A percentile compares a stretch with the other conserved stretches of the same genome.
phyloP scores from a whole-genome alignment of 225 moss, liverwort and hornwort genomes.

The Sphagnum contortum region DNA sequence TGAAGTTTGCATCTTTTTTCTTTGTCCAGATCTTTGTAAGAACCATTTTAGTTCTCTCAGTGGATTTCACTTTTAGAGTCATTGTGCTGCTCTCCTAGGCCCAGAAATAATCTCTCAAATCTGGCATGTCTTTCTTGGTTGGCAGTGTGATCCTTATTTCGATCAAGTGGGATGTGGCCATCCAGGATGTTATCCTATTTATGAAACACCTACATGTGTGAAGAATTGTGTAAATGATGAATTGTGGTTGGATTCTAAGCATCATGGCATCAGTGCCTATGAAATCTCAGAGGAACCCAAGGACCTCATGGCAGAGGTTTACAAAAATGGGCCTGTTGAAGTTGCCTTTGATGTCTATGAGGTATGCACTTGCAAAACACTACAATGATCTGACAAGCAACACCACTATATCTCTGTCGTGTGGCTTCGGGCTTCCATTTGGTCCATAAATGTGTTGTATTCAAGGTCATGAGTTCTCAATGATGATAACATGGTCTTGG shows the following conservation, averaged over 20 bases:
- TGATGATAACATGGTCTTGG: no score
- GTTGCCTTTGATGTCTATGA: conserved; percentile 75
- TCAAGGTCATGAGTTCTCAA: no score
- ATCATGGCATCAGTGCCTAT: conserved; percentile 70
- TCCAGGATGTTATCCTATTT: conserved; percentile 71
- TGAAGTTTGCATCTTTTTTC: no score
- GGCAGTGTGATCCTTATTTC: conserved; percentile 85
- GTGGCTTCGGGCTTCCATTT: no score
- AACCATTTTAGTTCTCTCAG: no score
- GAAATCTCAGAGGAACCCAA: conserved; percentile 42
- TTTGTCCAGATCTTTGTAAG: no score
- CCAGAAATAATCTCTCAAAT: no score
- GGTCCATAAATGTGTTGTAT: no score
- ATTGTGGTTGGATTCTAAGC: conserved; percentile 75
- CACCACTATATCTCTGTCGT: no score
- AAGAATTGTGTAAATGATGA: conserved; percentile 78
- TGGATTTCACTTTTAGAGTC: no score
- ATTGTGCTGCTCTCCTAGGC: no score
- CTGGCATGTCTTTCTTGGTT: background rate
- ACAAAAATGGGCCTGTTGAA: conserved; percentile 81
- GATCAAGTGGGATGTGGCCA: conserved; percentile 77
- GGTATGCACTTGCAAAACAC: conserved; percentile 11
- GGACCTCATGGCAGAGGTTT: conserved; percentile 77
- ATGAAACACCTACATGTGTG: conserved; percentile 57
- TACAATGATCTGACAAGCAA: no score